phyloP scores from a whole-genome alignment of 805 yeast species.

The Helenozyma rhizophorensis region DNA sequence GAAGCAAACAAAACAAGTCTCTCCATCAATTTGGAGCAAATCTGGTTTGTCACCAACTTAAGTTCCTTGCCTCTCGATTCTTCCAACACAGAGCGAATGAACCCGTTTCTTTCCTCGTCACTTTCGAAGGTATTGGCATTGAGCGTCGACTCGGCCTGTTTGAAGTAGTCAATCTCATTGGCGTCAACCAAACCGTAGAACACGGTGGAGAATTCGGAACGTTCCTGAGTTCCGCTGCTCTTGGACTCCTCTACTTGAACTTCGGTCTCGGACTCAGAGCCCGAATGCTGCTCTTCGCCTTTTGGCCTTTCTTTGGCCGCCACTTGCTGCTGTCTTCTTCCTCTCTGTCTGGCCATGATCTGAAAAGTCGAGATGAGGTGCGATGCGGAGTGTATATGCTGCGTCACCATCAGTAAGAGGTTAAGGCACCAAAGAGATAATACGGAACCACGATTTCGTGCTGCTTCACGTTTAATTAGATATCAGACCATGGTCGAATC shows the following conservation, averaged over 20 bases:
- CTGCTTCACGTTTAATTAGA: too few species aligned
- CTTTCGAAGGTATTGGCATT: constrained; percentile 73
- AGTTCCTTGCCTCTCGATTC: constrained; percentile 88
- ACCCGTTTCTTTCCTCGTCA: constrained; percentile 68
- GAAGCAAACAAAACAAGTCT: constrained; percentile 68
- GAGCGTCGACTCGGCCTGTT: constrained; percentile 83
- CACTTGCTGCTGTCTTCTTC: constrained; percentile 38
- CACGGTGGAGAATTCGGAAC: constrained; percentile 29
- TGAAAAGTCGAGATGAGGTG: constrained; percentile 1
- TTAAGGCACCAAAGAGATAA: too few species aligned
- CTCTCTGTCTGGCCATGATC: constrained; percentile 31
- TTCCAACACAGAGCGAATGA: constrained; percentile 72
- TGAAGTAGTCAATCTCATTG: constrained; percentile 84
- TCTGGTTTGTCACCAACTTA: constrained; percentile 88
- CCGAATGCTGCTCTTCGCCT: too few species aligned
- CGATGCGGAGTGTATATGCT: too few species aligned
- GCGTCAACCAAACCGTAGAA: constrained; percentile 88
- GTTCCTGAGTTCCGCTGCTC: too few species aligned
- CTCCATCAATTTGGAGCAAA: constrained; percentile 90
- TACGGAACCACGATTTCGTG: too few species aligned
- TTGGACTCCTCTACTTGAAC: constrained; percentile 6
- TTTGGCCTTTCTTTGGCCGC: constrained; percentile 19
- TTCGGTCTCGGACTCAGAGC: constrained; percentile 1
- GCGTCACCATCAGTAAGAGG: too few species aligned
- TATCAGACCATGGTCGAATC: too few species aligned